phyloP scores from a whole-genome alignment of 2,329 filamentous ascomycete genomes.

The Hypoxylon sp. region DNA sequence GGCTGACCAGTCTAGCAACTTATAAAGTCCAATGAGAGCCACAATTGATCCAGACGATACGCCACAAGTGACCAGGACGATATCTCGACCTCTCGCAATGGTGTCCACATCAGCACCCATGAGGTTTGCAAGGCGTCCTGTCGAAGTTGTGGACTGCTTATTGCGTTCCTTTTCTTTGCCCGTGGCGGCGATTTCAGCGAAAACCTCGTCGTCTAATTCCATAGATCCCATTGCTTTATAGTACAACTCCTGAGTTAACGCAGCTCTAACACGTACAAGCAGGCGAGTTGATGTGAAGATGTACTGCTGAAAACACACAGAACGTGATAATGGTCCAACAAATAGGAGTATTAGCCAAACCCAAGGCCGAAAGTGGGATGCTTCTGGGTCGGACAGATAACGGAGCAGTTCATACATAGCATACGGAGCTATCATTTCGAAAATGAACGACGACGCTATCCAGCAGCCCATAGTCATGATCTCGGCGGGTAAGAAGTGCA shows the following conservation, averaged over 20 bases:
- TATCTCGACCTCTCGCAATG: conserved; percentile 66
- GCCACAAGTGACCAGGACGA: conserved; percentile 63
- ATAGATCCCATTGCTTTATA: conserved; percentile 69
- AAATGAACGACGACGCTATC: conserved; percentile 56
- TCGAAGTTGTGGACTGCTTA: conserved; percentile 60
- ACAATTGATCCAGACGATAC: conserved; percentile 64
- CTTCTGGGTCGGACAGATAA: conserved; percentile 64
- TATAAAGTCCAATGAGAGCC: conserved; percentile 67
- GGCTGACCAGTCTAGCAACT: conserved; percentile 69
- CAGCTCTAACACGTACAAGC: conserved; percentile 69
- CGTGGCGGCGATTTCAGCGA: conserved; percentile 54
- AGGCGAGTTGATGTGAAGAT: conserved; percentile 71
- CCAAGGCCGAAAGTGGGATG: conserved; percentile 64
- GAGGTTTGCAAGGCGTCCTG: conserved; percentile 68
- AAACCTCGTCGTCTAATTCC: conserved; percentile 70
- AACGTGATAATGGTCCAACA: conserved; percentile 64
- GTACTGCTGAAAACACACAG: conserved; percentile 69
- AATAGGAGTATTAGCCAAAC: conserved; percentile 70
- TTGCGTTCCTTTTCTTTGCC: conserved; percentile 50
- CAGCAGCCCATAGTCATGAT: conserved; percentile 63
- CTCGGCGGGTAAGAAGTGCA: conserved; percentile 62
- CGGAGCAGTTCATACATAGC: conserved; percentile 68
- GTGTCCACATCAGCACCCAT: conserved; percentile 73
- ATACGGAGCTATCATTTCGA: conserved; percentile 68
- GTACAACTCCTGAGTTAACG: conserved; percentile 72